Evolutionary conservation across 2,329 filamentous ascomycete genomes (phyloP), one percentile per base, ranked within the genome.

Genomic region (Fusarium subtropicale): DNA sequence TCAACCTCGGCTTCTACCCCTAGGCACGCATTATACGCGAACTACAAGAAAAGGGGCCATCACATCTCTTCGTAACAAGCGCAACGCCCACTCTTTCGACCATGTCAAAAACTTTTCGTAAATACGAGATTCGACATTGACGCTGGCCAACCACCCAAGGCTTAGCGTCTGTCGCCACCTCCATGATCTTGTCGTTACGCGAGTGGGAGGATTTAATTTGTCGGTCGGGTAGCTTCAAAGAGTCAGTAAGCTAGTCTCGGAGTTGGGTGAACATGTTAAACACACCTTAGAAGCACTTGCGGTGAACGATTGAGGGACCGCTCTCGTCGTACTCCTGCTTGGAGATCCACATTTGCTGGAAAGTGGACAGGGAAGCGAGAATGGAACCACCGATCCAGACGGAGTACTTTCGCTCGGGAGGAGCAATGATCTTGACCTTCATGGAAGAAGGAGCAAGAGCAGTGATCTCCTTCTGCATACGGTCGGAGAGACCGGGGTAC

Each of bases 331-430:
- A 98, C 90, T 98, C 95, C 88, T 99, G 96, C 94, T 99, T 99
- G 80, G 96, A 99, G 91, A 99, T 98, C 96, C 96, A 99, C 96
- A 99, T 99, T 88, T 99, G 96, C 90, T 99, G 96, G 95, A 99
- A 99, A 85, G 96, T 99, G 77, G 96, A 99, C 80, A 99, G 92
- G 74, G 96, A 99, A 78, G 96, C 96, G 81, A 99, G 87, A 87
- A 99, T 99, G 85, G 96, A 99, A 90, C 96, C 96, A 96, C 96
- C 96, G 84, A 99, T 99, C 96, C 96, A 99, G 89, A 99, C 96
- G 73, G 96, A 98, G 93, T 99, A 99, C 91, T 99, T 99, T 87
- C 96, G 93, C 92, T 99, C 96, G 77, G 96, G 96, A 78, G 96
- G 96, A 87, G 96, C 96, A 83, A 99, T 98, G 87, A 99, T 98